Percentiles rank a stretch among this genome's conserved stretches.
These are phyloP conservation scores for Clonostachys sp. DNA, from an alignment of 2,329 filamentous ascomycete species.

Conservation along the genomic window DNA sequence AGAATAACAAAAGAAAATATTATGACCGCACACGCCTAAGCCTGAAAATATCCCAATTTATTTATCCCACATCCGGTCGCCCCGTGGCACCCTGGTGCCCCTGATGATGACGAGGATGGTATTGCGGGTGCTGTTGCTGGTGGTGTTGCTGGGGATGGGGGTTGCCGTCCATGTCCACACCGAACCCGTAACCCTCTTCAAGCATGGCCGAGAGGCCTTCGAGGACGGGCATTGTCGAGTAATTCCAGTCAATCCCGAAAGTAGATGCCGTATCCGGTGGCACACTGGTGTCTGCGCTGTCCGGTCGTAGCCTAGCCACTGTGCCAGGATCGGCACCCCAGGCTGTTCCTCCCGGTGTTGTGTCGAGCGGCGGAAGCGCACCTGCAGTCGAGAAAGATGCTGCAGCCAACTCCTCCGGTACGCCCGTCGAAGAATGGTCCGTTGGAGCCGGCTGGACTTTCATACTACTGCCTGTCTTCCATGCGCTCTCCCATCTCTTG, in stretches of 20 bases:
- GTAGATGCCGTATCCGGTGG: conserved; percentile 8
- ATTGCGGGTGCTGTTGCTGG: no score
- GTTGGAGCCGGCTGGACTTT: no score
- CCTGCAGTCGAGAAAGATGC: neutral
- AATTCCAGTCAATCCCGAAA: conserved; percentile 24
- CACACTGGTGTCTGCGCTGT: conserved; percentile 8
- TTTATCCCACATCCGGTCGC: no score
- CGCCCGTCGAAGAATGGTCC: neutral
- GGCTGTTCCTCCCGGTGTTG: conserved; percentile 3
- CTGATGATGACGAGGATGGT: no score
- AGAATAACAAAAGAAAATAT: no score
- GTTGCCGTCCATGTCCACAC: neutral
- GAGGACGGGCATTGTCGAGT: conserved; percentile 28
- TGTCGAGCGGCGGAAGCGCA: neutral
- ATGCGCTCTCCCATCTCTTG: conserved; percentile 10
- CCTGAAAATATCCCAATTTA: no score
- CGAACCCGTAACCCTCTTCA: conserved; percentile 2
- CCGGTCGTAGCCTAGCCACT: no score
- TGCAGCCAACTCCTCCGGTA: neutral
- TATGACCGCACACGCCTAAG: no score
- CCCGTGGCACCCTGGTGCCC: no score
- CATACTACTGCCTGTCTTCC: conserved; percentile 7
- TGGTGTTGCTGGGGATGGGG: no score
- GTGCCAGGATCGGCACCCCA: neutral
- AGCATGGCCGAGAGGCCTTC: conserved; percentile 22